A percentile compares a stretch with the other conserved stretches of the same genome.
Evolutionary conservation across 1,284 basidiomycete genomes (phyloP).

Genomic region (Fomitiporia mediterranea): DNA sequence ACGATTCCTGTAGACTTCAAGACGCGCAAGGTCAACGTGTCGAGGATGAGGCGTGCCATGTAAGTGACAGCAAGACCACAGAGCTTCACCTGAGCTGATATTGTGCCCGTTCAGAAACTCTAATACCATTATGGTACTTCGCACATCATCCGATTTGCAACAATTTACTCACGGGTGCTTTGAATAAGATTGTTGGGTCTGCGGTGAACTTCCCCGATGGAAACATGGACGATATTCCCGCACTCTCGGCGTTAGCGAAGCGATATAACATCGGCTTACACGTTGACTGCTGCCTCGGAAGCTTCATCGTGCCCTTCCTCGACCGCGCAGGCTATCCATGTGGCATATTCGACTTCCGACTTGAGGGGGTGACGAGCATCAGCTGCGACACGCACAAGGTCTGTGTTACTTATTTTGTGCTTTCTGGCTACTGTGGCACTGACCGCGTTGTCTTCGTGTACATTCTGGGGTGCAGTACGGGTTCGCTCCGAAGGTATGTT

Average conservation of each 20-base stretch:
- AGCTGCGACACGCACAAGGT: slow-evolving; percentile 94
- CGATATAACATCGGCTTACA: slow-evolving; percentile 82
- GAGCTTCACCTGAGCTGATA: neutral
- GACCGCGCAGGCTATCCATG: slow-evolving; percentile 47
- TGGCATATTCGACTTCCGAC: slow-evolving; percentile 81
- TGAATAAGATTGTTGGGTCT: slow-evolving; percentile 76
- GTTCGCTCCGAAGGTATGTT: slow-evolving; percentile 72
- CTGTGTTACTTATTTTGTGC: slow-evolving; percentile 21
- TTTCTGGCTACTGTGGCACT: neutral
- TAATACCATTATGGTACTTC: slow-evolving; percentile 77
- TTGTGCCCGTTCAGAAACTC: slow-evolving; percentile 49
- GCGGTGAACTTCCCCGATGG: slow-evolving; percentile 92
- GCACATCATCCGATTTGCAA: neutral
- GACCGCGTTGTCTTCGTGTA: neutral
- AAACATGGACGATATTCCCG: slow-evolving; percentile 84
- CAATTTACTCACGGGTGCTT: slow-evolving; percentile 5
- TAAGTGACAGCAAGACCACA: slow-evolving; percentile 35
- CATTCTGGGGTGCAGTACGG: slow-evolving; percentile 51
- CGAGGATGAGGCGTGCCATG: slow-evolving; percentile 81
- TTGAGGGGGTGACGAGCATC: slow-evolving; percentile 84
- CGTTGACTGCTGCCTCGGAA: slow-evolving; percentile 91
- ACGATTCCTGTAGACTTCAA: slow-evolving; percentile 79
- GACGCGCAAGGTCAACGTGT: slow-evolving; percentile 80
- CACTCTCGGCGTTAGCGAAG: slow-evolving; percentile 73
- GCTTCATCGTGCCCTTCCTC: slow-evolving; percentile 89